A percentile compares a stretch with the other conserved stretches of the same genome.
These are phyloP conservation scores for Geoglossum cookeanum DNA, from an alignment of 2,329 filamentous ascomycete species.

Conservation along the genomic window DNA sequence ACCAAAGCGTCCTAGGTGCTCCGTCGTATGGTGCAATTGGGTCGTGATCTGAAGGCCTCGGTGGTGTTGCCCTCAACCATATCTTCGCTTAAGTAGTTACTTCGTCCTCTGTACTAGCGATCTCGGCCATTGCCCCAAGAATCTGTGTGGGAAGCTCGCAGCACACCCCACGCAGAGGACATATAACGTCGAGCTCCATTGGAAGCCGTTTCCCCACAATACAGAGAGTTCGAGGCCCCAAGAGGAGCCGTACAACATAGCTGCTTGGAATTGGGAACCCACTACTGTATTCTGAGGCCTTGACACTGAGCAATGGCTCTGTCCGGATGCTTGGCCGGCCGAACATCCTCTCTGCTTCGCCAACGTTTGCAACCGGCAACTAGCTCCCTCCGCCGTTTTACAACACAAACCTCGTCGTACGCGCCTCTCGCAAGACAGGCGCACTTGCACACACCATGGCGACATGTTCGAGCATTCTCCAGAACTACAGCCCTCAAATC, in stretches of 20 bases:
- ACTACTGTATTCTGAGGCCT: background rate
- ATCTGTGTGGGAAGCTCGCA: background rate
- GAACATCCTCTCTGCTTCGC: conserved; percentile 16
- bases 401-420: background rate
- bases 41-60: background rate
- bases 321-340: conserved; percentile 13
- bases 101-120: background rate
- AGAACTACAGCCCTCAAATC: conserved; percentile 6
- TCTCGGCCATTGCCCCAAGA: background rate
- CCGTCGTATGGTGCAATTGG: background rate
- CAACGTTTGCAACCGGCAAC: conserved; percentile 12
- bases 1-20: background rate
- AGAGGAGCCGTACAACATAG: background rate
- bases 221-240: background rate
- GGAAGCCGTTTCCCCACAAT: background rate
- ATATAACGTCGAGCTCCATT: background rate
- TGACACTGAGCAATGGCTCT: conserved; percentile 16
- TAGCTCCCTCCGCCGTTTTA: conserved; percentile 10
- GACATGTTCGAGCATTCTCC: background rate
- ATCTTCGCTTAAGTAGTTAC: background rate
- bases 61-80: background rate
- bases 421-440: background rate
- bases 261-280: background rate
- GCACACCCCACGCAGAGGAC: background rate
- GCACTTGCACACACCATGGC: background rate